Percentiles rank a stretch among this genome's conserved stretches.
phyloP scores from a whole-genome alignment of 371 early-diverging fungal species.

The Mucor ambiguus region DNA sequence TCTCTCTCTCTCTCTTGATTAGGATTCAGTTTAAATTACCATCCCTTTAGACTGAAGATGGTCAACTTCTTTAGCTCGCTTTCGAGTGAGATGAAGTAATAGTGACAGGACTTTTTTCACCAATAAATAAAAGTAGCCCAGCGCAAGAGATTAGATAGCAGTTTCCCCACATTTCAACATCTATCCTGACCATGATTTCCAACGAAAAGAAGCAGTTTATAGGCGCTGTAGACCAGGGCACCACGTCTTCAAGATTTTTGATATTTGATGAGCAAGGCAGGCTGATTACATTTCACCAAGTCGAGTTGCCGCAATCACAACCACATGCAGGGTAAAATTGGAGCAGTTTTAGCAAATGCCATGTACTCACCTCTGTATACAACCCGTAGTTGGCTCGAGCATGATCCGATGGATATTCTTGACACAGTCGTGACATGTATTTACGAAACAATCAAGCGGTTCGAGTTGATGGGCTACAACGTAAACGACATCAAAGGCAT shows the following conservation, averaged over 20 bases:
- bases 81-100: background rate
- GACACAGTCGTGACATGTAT: constrained; percentile 76
- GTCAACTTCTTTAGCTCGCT: background rate
- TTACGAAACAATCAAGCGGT: constrained; percentile 63
- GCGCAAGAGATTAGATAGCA: background rate
- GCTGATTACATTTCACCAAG: constrained; percentile 75
- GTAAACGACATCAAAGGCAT: constrained; percentile 69
- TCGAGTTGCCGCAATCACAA: constrained; percentile 76
- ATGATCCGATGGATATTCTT: constrained; percentile 81
- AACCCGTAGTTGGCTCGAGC: constrained; percentile 80
- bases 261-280: constrained; percentile 80
- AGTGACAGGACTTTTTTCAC: background rate
- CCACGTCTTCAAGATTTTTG: constrained; percentile 88
- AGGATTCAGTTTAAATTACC: background rate
- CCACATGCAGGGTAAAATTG: constrained; percentile 76
- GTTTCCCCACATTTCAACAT: background rate
- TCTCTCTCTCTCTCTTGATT: background rate
- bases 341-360: constrained; percentile 15
- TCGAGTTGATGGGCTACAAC: constrained; percentile 63
- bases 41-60: background rate
- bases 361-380: too few relatives aligned
- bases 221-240: constrained; percentile 94
- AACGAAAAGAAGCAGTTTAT: constrained; percentile 63
- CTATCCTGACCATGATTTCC: constrained; percentile 17
- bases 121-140: background rate